These are phyloP conservation scores for Fraxinus anomala DNA, from an alignment of 257 asterid genomes.

Conservation along the genomic window DNA sequence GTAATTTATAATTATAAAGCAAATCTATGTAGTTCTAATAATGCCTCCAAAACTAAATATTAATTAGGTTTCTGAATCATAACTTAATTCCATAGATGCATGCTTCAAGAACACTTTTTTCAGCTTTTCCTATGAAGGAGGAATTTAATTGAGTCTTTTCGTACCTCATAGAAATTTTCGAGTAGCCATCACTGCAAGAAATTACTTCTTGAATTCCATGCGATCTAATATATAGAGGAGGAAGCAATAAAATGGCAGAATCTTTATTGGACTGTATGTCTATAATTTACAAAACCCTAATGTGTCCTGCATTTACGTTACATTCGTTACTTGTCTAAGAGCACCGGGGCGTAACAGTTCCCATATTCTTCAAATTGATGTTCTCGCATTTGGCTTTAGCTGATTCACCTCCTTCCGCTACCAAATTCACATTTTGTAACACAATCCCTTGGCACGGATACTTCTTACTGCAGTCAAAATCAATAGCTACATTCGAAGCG, in stretches of 20 bases:
- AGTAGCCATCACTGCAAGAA: background rate
- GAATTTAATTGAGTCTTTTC: no score
- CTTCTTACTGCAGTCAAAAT: slow-evolving; percentile 54
- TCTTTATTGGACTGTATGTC: background rate
- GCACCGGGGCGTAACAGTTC: slow-evolving; percentile 59
- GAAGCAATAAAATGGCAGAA: no score
- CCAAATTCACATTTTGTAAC: slow-evolving; percentile 57
- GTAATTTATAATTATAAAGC: no score
- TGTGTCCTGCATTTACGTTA: background rate
- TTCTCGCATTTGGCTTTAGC: slow-evolving; percentile 59
- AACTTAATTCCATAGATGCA: background rate
- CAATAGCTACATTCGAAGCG: slow-evolving; percentile 53
- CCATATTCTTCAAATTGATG: slow-evolving; percentile 36
- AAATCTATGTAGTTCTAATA: no score
- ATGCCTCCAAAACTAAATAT: no score
- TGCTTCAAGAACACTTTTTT: background rate
- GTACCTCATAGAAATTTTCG: no score
- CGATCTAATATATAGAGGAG: background rate
- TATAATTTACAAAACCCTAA: background rate
- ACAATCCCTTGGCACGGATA: slow-evolving; percentile 64
- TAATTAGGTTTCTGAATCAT: no score
- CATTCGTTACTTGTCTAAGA: slow-evolving; percentile 11
- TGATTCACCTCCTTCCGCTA: slow-evolving; percentile 28
- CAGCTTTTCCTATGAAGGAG: no score
- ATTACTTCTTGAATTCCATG: background rate